Evolutionary conservation across 805 yeast genomes (phyloP), one percentile per base, ranked within the genome.

Genomic region (Starmerella roubikii): DNA sequence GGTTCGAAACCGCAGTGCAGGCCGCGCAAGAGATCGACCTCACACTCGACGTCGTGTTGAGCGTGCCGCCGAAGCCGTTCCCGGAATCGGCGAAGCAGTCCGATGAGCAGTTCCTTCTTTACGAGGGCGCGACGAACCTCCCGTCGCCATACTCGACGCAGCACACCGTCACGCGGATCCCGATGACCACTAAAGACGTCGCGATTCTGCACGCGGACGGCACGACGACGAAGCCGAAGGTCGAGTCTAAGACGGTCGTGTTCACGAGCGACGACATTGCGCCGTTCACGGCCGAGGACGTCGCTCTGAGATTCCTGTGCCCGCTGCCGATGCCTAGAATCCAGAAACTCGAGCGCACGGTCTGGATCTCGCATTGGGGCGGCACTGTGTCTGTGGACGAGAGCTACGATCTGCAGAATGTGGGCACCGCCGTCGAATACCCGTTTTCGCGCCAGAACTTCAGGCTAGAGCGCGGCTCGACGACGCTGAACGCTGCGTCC

Each of bases 321-420:
- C 74, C 76, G 48, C 50, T 59, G 18, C 93, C 96, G 12, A 53
- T 84, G 40, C 61, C 75, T 16, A 68, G 70, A 46, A 80, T 75
- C 19, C 65, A 68, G 46, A 66, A 63, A 42, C 66, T 84, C 44
- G 65, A 71, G 42, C 72, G 96, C 55, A 80, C 79, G 34, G 58
- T 81, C 37, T 88, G 97, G 96, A 65, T 86, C 37, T 88, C 95
- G 2, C 94, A 85, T 47, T 69, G 84, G 82, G 72, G 84, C 47
- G 55, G 74, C 50, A 59, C 81, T 37, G 54, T 79, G 42, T 71
- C 83, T 56, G 66, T 84, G 45, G 94, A 85, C 55, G 97, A 91
- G 56, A 75, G 77, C 54, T 86, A 84, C 56, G 88, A 84, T 61
- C 51, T 85, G 26, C 67, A 75, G 36, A 85, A 91, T 54, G 66